A percentile compares a stretch with the other conserved stretches of the same genome.
Conservation (phyloP, 208 protist genomes). For the Angomonas deanei region DNA sequence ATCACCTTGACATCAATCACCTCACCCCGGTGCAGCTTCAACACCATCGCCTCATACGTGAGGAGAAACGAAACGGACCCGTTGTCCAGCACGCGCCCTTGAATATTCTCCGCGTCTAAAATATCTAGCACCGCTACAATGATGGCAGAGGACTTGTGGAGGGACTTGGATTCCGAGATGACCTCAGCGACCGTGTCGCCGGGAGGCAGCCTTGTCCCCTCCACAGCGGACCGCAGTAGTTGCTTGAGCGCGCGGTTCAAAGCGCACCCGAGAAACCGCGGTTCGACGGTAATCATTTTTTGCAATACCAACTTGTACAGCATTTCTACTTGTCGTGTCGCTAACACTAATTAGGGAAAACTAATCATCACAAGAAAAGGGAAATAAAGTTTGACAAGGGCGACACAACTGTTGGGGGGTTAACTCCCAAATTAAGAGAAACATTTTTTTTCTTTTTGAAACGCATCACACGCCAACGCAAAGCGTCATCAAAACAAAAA, state of each 20-base stretch:
- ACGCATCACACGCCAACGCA: no score
- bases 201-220: conserved; percentile 58
- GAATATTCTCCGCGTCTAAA: conserved; percentile 51
- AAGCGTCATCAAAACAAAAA: no score
- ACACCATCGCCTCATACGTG: conserved; percentile 74
- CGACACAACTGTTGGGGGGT: no score
- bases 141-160: conserved; percentile 60
- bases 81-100: conserved; percentile 75
- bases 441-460: neutral
- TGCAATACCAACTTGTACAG: conserved; percentile 80
- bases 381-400: conserved; percentile 1
- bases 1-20: conserved; percentile 75
- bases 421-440: neutral
- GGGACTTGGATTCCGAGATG: conserved; percentile 22
- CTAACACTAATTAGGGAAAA: neutral
- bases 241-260: conserved; percentile 60
- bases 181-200: conserved; percentile 33
- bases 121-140: conserved; percentile 82
- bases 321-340: conserved; percentile 23
- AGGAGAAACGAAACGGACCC: conserved; percentile 71
- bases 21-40: conserved; percentile 81
- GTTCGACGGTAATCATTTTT: conserved; percentile 62
- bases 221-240: conserved; percentile 68
- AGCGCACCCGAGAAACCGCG: conserved; percentile 47
- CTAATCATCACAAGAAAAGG: neutral